Percentiles rank a stretch among this genome's conserved stretches.
Evolutionary conservation across 768 basidiomycete species (phyloP).

Genomic region (Leucocoprinus leucothites): DNA sequence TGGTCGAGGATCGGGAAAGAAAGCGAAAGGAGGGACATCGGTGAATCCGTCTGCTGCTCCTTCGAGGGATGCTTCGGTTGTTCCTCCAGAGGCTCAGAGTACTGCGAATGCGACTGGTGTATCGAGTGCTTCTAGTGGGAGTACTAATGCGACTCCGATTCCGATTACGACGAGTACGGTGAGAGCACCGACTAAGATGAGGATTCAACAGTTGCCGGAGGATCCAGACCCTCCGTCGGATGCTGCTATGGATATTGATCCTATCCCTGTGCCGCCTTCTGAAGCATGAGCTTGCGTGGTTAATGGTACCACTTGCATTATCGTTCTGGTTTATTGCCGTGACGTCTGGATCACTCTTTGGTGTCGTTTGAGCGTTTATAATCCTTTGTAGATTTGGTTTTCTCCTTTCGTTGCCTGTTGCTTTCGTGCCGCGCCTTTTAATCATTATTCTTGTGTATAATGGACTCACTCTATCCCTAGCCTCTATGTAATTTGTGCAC

Average conservation of each 20-base stretch:
- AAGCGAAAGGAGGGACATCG: constrained; percentile 38
- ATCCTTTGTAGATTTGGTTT: not conserved
- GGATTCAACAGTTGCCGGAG: constrained; percentile 56
- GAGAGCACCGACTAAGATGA: constrained; percentile 64
- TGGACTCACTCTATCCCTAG: not conserved
- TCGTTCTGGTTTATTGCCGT: too few species aligned
- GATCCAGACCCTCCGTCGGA: constrained; percentile 45
- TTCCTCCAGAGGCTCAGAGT: constrained; percentile 21
- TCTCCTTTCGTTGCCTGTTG: not conserved
- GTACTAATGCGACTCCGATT: constrained; percentile 32
- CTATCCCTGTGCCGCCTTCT: constrained; percentile 18
- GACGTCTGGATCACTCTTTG: not conserved
- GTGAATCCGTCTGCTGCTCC: constrained; percentile 47
- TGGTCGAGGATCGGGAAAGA: constrained; percentile 37
- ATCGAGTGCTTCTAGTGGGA: constrained; percentile 16
- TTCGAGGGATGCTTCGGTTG: constrained; percentile 55
- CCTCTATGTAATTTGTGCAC: too few species aligned
- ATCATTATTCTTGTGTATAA: constrained; percentile 3
- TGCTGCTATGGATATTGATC: constrained; percentile 25
- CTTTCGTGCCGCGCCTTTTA: not conserved
- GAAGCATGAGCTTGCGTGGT: not conserved
- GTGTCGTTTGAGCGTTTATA: not conserved
- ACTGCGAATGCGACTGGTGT: not conserved
- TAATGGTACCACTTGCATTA: too few species aligned
- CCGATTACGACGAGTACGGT: constrained; percentile 28